Percentiles rank a stretch among this genome's conserved stretches.
phyloP scores from a whole-genome alignment of 768 basidiomycete genomes.

The Hygrophorus pudorinus region DNA sequence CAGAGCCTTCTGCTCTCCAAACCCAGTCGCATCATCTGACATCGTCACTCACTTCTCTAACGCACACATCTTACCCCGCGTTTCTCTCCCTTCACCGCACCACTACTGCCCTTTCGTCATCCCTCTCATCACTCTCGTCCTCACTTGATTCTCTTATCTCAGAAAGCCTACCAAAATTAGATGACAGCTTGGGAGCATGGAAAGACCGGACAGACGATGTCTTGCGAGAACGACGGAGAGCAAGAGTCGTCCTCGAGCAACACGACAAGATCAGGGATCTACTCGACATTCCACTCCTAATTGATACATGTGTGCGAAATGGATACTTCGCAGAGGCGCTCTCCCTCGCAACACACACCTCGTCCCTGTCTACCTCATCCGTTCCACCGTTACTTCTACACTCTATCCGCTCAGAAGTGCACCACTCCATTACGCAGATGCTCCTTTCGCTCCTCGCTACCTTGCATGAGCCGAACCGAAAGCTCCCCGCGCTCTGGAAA shows the following conservation, averaged over 20 bases:
- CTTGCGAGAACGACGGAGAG: slow-evolving; percentile 65
- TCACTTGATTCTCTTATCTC: slow-evolving; percentile 64
- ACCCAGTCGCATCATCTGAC: slow-evolving; percentile 83
- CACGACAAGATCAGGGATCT: slow-evolving; percentile 89
- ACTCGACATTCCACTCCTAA: slow-evolving; percentile 81
- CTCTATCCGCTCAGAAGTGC: slow-evolving; percentile 57
- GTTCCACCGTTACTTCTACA: slow-evolving; percentile 41
- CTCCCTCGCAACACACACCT: slow-evolving; percentile 68
- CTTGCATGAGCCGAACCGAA: slow-evolving; percentile 71
- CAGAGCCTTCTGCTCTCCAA: slow-evolving; percentile 67
- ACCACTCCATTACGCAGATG: slow-evolving; percentile 62
- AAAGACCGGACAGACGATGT: slow-evolving; percentile 62
- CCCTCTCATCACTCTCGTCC: slow-evolving; percentile 63
- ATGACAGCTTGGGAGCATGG: slow-evolving; percentile 64
- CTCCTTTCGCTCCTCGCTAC: slow-evolving; percentile 67
- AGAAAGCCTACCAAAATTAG: slow-evolving; percentile 64
- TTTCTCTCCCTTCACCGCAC: slow-evolving; percentile 84
- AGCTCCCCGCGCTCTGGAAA: slow-evolving; percentile 85
- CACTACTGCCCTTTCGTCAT: slow-evolving; percentile 60
- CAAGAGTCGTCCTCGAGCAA: slow-evolving; percentile 82
- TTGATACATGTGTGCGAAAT: slow-evolving; percentile 89
- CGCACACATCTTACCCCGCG: slow-evolving; percentile 84
- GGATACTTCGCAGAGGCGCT: slow-evolving; percentile 91
- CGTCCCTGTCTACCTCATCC: slow-evolving; percentile 34
- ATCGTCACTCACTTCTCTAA: slow-evolving; percentile 81